Conservation (phyloP, 208 protist genomes). For the Wallacemonas rigidus region DNA sequence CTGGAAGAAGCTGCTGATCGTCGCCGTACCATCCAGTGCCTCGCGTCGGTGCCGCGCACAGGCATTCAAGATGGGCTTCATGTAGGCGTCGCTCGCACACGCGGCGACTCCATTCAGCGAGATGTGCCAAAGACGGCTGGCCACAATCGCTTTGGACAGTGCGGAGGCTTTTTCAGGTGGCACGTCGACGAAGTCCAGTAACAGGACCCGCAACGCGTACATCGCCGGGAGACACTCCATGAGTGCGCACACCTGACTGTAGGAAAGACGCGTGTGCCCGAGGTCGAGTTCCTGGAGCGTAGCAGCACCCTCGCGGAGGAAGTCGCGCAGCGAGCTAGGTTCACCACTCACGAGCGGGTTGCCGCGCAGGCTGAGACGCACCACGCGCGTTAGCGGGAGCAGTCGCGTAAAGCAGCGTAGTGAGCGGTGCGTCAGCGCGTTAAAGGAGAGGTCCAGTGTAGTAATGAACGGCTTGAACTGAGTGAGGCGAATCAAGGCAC, state of each 20-base stretch:
- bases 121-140: constrained; percentile 49
- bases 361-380: constrained; percentile 62
- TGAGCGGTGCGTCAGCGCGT: constrained; percentile 45
- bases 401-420: constrained; percentile 50
- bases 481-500: constrained; percentile 31
- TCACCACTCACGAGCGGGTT: constrained; percentile 62
- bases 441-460: constrained; percentile 75
- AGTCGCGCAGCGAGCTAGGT: constrained; percentile 45
- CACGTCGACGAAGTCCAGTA: constrained; percentile 67
- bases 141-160: constrained; percentile 44
- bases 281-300: constrained; percentile 77
- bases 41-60: background rate
- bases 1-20: constrained; percentile 36
- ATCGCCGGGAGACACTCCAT: constrained; percentile 69
- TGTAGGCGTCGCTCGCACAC: constrained; percentile 28
- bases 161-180: constrained; percentile 38
- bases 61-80: constrained; percentile 15
- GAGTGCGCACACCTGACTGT: constrained; percentile 47
- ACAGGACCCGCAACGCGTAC: constrained; percentile 48
- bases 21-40: background rate
- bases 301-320: constrained; percentile 62
- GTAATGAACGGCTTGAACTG: constrained; percentile 12
- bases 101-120: constrained; percentile 37
- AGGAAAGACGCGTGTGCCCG: constrained; percentile 57
- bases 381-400: constrained; percentile 49